Base-by-base conservation (phyloP, 2,329 filamentous ascomycete genomes). In the Colletotrichum tanaceti region DNA sequence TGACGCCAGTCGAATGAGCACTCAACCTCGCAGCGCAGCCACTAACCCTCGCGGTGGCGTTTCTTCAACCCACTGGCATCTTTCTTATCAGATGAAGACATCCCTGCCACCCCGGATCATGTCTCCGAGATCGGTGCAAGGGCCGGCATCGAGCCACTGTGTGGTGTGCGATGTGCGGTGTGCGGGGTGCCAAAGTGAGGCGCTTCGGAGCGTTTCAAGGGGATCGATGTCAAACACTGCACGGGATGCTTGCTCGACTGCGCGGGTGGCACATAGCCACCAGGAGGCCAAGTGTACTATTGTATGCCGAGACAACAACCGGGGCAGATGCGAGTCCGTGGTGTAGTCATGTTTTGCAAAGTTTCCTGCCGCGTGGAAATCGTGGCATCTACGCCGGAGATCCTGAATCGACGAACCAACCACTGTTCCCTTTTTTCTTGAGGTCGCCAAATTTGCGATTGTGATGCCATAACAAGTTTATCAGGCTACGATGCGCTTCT, bases 161-260 rank as follows among this genome's bases (percentile, higher is more conserved):
- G 7, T 9, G 32, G 32, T 7, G 32, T 35, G 32, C 32, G 32
- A 9, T 3, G 32, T 35, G 62, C 32, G 32, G 32, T 2, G 32
- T 35, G 32, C 32, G 32, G 32, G 10, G 32, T 35, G 62, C 65
- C 65, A 68, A 62, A 68, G 44, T 44, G 61, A 52, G 62, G 62
- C 66, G 62, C 66, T 58, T 41, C 28, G 44, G 49, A 39, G 57
- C 62, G 66, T 69, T 69, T 69, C 66, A 69, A 69, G 63, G 66
- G 44, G 66, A 69, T 57, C 50, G 62, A 66, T 62, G 52, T 69
- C 66, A 69, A 69, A 69, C 66, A 46, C 62, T 38, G 66, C 62
- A 69, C 66, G 39, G 62, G n/a, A 69, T 60, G 44, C 50, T 52
- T 35, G 43, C 50, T 53, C 14, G 28, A 18, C 62, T 65, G 28